Conservation (phyloP, 1,284 basidiomycete species). For the Puccinia polysora region DNA sequence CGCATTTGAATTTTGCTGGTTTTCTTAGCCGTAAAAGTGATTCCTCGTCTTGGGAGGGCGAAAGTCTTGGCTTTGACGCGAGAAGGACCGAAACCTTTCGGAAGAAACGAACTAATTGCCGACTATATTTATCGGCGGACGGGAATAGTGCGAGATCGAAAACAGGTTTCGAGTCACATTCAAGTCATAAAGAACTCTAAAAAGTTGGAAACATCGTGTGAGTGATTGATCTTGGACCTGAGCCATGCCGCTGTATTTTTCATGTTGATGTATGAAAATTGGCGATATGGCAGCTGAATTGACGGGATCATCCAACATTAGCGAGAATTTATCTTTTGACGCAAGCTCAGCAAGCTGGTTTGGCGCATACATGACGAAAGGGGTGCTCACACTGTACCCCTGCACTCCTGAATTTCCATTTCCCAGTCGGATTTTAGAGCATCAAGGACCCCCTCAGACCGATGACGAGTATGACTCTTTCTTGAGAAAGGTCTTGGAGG, state of each 20-base stretch:
- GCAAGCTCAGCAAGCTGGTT: constrained; percentile 30
- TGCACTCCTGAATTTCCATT: constrained; percentile 37
- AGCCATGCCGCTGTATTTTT: background rate
- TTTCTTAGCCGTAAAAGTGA: constrained; percentile 52
- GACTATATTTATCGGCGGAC: constrained; percentile 57
- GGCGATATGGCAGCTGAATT: background rate
- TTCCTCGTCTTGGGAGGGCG: constrained; percentile 56
- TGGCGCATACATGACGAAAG: constrained; percentile 22
- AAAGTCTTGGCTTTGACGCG: constrained; percentile 54
- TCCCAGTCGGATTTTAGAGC: constrained; percentile 14
- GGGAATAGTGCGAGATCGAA: constrained; percentile 51
- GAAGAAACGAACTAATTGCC: constrained; percentile 59
- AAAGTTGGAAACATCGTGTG: constrained; percentile 52
- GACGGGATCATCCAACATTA: background rate
- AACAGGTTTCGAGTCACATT: constrained; percentile 54
- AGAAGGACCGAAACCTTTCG: constrained; percentile 55
- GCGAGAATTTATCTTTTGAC: constrained; percentile 14
- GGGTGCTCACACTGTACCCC: constrained; percentile 19
- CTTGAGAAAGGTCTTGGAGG: constrained; percentile 1
- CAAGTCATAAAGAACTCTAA: constrained; percentile 53
- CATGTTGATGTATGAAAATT: background rate
- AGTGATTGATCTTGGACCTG: constrained; percentile 21
- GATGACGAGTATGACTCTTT: constrained; percentile 13
- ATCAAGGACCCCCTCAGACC: constrained; percentile 2
- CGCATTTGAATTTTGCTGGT: background rate